phyloP scores from a whole-genome alignment of 495 filamentous ascomycete genomes.

The Diplogelasinospora grovesii region DNA sequence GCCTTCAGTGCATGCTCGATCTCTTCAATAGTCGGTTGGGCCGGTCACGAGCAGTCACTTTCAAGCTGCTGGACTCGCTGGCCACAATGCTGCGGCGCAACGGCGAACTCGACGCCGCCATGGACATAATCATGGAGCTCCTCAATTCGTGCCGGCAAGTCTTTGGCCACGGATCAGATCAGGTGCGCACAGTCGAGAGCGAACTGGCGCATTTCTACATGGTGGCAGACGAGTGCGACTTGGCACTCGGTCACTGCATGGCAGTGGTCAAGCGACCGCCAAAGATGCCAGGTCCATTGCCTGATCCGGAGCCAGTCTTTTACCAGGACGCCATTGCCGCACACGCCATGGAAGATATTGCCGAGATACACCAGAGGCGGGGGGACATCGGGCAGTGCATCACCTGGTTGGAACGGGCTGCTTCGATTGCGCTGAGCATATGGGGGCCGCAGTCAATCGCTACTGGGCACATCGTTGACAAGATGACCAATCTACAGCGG shows the following conservation, averaged over 20 bases:
- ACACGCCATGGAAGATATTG: constrained; percentile 28
- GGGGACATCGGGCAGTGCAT: constrained; percentile 22
- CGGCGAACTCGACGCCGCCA: constrained; percentile 22
- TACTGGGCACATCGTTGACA: constrained; percentile 25
- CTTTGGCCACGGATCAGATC: constrained; percentile 21
- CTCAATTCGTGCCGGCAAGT: constrained; percentile 18
- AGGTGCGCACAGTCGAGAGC: constrained; percentile 21
- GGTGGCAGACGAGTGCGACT: constrained; percentile 18
- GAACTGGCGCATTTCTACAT: constrained; percentile 29
- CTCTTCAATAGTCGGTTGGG: constrained; percentile 23
- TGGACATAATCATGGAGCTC: constrained; percentile 23
- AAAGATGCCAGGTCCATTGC: background rate
- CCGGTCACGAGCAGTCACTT: constrained; percentile 23
- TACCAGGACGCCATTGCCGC: constrained; percentile 26
- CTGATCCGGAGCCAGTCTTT: constrained; percentile 8
- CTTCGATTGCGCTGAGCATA: constrained; percentile 17
- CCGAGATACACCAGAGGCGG: constrained; percentile 24
- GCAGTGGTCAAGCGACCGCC: constrained; percentile 19
- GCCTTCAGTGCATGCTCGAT: constrained; percentile 29
- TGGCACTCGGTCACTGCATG: constrained; percentile 24
- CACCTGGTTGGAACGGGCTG: constrained; percentile 23
- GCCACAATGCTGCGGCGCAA: constrained; percentile 27
- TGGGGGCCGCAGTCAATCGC: constrained; percentile 23
- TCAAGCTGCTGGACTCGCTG: constrained; percentile 28
- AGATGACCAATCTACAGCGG: constrained; percentile 22